Evolutionary conservation across 2,329 filamentous ascomycete genomes (phyloP).

Genomic region (Myriosclerotinia duriaeana): DNA sequence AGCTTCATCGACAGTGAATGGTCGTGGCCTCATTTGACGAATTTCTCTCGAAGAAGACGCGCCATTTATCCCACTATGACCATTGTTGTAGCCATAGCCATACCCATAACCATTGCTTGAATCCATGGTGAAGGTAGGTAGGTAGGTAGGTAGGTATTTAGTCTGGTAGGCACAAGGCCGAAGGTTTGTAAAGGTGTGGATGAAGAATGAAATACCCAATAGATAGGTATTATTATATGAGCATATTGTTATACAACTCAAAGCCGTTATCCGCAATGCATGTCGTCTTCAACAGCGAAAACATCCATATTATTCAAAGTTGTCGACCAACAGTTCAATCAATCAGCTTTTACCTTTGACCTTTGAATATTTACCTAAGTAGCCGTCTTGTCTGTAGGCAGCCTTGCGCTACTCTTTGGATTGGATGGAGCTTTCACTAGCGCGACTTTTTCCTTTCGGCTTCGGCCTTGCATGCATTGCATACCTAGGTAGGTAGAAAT

Average conservation of each 20-base stretch:
- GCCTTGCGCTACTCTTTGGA: slow-evolving; percentile 28
- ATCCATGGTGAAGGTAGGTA: slow-evolving; percentile 17
- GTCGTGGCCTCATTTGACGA: slow-evolving; percentile 38
- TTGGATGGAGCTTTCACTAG: slow-evolving; percentile 11
- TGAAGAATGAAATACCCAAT: not conserved
- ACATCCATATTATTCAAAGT: not conserved
- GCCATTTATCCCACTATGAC: slow-evolving; percentile 10
- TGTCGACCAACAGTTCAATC: not conserved
- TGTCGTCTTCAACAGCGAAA: not conserved
- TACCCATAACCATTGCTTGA: slow-evolving; percentile 16
- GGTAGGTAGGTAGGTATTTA: too few relatives aligned
- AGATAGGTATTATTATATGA: slow-evolving; percentile 3
- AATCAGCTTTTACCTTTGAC: not conserved
- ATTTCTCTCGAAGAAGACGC: not conserved
- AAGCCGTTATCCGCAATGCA: not conserved
- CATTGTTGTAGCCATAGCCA: slow-evolving; percentile 16
- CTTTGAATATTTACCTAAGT: slow-evolving; percentile 15
- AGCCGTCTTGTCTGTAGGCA: slow-evolving; percentile 13
- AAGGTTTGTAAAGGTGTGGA: slow-evolving; percentile 1
- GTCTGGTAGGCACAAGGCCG: slow-evolving; percentile 7
- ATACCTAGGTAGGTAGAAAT: too few relatives aligned
- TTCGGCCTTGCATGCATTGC: slow-evolving; percentile 18
- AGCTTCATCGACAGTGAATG: slow-evolving; percentile 70
- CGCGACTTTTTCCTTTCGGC: not conserved
- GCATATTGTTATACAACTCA: not conserved